phyloP scores from a whole-genome alignment of 306 rosid species.

The Prunus armeniaca region DNA sequence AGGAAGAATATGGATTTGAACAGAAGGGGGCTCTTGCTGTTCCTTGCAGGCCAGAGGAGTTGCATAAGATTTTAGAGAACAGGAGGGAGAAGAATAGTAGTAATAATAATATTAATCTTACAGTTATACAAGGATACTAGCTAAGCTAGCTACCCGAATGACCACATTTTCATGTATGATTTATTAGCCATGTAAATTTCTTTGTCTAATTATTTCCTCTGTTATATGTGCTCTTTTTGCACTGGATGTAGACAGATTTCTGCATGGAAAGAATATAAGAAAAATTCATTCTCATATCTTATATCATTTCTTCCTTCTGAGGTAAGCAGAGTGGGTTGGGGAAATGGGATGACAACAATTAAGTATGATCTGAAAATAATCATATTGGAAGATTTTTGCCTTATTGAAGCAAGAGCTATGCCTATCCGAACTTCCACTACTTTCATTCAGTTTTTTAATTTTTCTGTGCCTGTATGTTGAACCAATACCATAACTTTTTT shows the following conservation, averaged over 20 bases:
- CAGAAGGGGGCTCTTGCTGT: constrained; percentile 67
- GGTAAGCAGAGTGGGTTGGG: too few species aligned
- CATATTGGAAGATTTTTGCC: too few species aligned
- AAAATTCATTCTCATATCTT: too few species aligned
- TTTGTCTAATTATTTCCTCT: neutral
- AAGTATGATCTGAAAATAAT: too few species aligned
- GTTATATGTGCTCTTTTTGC: neutral
- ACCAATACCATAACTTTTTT: too few species aligned
- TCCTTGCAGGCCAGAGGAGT: constrained; percentile 56
- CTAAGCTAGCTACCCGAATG: neutral
- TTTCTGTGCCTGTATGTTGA: too few species aligned
- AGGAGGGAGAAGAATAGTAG: constrained; percentile 2
- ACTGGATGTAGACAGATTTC: neutral
- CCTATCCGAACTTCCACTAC: too few species aligned
- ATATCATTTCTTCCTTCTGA: too few species aligned
- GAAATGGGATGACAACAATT: too few species aligned
- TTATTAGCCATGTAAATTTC: neutral
- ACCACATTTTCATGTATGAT: neutral
- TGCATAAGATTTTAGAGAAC: constrained; percentile 50
- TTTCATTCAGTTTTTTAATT: too few species aligned
- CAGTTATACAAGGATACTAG: neutral
- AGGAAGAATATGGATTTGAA: constrained; percentile 60
- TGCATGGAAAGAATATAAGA: neutral
- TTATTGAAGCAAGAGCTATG: too few species aligned
- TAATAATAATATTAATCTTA: neutral